Base-by-base conservation (phyloP, 306 rosid species). In the Fragaria ananassa region DNA sequence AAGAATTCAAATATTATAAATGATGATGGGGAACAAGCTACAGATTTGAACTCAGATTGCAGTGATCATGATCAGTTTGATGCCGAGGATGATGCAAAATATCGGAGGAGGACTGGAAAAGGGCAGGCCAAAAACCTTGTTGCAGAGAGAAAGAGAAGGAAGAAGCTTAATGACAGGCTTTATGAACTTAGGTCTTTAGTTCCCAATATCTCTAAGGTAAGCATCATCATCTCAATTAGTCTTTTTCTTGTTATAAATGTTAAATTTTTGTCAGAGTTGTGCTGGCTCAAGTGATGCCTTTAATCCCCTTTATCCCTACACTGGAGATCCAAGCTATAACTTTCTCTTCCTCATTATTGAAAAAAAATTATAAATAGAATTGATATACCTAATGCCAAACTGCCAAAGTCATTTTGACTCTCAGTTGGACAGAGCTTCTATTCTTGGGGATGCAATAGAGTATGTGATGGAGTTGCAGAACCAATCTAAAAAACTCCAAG, bases 371-470 rank as follows among this genome's bases (percentile, higher is more conserved):
- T 8, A 21, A n/a, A 54, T 54, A 21, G 17, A 23, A 10, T 21
- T 23, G 19, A 34, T 18, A 31, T 17, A 2, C n/a, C 51, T 62
- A 60, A 79, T 58, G 65, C 27, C 41, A 58, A 49, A 60, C 76
- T 58, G 65, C 27, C 41, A 58, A 49, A 56, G 7, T 71, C 46
- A 37, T 61, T 57, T 54, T 49, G 8, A 44, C 53, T 63, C 71
- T 35, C 81, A 80, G 87, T 77, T 93, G 53, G 96, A 93, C 44
- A 93, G 90, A 54, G 95, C 95, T 0, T 88, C 98, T 1, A 93
- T 89, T 68, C 89, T 92, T 6, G 96, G 93, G 70, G 98, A 93
- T 83, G 98, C 95, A 31, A 91, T 93, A 67, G 96, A 91, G 75
- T 93, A 53, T 72, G 94, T 90, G 60, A 85, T 84, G 86, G 93